phyloP scores from a whole-genome alignment of 164 flowering plant species.

The Liriodendron chinense region DNA sequence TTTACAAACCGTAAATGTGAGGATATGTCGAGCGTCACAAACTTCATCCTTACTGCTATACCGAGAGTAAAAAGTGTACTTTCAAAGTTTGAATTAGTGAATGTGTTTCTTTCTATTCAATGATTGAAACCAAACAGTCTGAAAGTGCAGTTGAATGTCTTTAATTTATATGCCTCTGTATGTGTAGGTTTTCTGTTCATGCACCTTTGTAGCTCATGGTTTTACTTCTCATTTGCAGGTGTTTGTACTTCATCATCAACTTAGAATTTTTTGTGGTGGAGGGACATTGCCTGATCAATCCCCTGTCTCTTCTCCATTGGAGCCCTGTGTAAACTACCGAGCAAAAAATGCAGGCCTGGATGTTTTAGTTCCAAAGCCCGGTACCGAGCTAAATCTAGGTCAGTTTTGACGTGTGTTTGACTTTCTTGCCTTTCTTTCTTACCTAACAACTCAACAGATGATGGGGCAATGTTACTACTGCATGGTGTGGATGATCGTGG shows the following conservation, averaged over 20 bases:
- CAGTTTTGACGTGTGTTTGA: conserved; percentile 13
- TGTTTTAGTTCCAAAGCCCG: conserved; percentile 61
- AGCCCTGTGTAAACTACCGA: conserved; percentile 44
- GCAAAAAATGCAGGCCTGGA: conserved; percentile 69
- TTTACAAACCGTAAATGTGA: too few relatives aligned
- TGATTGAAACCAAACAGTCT: neutral
- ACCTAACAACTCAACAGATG: too few relatives aligned
- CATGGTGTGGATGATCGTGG: too few relatives aligned
- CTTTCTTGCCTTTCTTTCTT: neutral
- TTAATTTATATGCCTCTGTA: neutral
- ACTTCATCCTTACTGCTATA: too few relatives aligned
- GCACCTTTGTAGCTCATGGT: neutral
- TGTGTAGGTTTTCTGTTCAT: neutral
- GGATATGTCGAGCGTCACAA: too few relatives aligned
- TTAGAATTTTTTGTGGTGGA: conserved; percentile 69
- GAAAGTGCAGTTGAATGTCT: neutral
- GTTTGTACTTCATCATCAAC: conserved; percentile 82
- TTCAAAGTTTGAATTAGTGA: too few relatives aligned
- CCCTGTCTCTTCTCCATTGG: conserved; percentile 43
- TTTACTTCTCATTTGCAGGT: conserved; percentile 38
- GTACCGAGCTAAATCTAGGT: conserved; percentile 78
- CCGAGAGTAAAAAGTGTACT: too few relatives aligned
- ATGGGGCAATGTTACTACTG: too few relatives aligned
- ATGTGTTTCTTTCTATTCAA: too few relatives aligned
- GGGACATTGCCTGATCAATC: conserved; percentile 78